Evolutionary conservation across 2,329 filamentous ascomycete species (phyloP), one percentile per base, ranked within the genome.

Genomic region (Calonectria multiphialidica): DNA sequence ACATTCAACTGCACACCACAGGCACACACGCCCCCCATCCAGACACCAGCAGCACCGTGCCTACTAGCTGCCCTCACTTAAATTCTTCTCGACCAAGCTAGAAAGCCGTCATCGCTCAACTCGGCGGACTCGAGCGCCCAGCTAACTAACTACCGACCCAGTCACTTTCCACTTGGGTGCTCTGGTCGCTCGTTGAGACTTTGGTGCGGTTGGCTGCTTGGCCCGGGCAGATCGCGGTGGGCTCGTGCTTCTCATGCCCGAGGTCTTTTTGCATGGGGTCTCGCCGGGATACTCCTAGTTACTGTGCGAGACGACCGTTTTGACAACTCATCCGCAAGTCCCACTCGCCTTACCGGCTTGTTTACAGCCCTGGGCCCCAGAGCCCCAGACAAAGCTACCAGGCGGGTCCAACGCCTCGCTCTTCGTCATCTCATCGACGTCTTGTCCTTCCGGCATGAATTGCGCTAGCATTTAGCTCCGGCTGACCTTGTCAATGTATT

Each of bases 251-350:
- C 81, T 84, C 81, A 82, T 81, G 80, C 81, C 81, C 78, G 79
- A 82, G 80, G 78, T 78, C 81, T 81, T 78, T 71, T 78, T 82
- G 80, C 82, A 82, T 80, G 80, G 81, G 76, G 71, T 72, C 77
- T 72, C 79, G 75, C 84, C 78, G 79, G 84, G 85, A 83, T 86
- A 79, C 77, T 83, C 84, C 85, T 79, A 81, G 84, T 59, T 81
- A 83, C 79, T 80, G 77, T 77, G 77, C 81, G 77, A 82, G 79
- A 82, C 80, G 74, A 76, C 79, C 74, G 81, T 82, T 77, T 82
- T 82, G 80, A 82, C 81, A 83, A 82, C 79, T 81, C 81, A 80
- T 75, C 72, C 76, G 71, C 72, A 76, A 78, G 80, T 81, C 78
- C 80, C 80, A 80, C 79, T 78, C 73, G 62, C 71, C 71, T 70